phyloP scores from a whole-genome alignment of 371 early-diverging fungal species.

The Mucor sp. region DNA sequence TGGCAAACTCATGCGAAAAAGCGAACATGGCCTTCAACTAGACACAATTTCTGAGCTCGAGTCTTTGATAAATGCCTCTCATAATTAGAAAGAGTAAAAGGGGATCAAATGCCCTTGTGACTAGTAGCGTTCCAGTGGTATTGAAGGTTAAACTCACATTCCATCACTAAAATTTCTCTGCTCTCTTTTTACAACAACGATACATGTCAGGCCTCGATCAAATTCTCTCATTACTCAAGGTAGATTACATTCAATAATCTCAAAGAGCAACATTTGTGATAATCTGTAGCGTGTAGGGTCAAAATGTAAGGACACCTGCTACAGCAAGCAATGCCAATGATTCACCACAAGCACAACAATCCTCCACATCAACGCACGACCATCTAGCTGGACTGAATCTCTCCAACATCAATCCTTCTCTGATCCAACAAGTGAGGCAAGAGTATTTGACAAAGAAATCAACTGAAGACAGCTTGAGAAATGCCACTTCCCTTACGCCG shows the following conservation, averaged over 20 bases:
- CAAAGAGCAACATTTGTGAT: not conserved
- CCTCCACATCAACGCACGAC: not conserved
- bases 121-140: no score
- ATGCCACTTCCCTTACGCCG: slow-evolving; percentile 37
- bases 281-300: slow-evolving; percentile 10
- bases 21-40: no score
- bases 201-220: slow-evolving; percentile 4
- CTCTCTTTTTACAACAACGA: no score
- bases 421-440: slow-evolving; percentile 41
- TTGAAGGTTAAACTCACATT: no score
- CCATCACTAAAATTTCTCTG: no score
- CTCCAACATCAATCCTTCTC: slow-evolving; percentile 33
- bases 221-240: slow-evolving; percentile 17
- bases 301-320: slow-evolving; percentile 9
- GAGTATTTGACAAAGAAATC: slow-evolving; percentile 30
- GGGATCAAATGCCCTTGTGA: no score
- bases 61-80: no score
- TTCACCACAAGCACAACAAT: not conserved
- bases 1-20: no score
- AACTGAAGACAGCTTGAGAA: slow-evolving; percentile 17
- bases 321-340: not conserved
- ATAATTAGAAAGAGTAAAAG: no score
- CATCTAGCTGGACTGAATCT: slow-evolving; percentile 22
- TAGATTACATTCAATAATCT: not conserved
- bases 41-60: no score